Evolutionary conservation across 805 yeast genomes (phyloP).

Genomic region (Nakazawaea anatomiae): DNA sequence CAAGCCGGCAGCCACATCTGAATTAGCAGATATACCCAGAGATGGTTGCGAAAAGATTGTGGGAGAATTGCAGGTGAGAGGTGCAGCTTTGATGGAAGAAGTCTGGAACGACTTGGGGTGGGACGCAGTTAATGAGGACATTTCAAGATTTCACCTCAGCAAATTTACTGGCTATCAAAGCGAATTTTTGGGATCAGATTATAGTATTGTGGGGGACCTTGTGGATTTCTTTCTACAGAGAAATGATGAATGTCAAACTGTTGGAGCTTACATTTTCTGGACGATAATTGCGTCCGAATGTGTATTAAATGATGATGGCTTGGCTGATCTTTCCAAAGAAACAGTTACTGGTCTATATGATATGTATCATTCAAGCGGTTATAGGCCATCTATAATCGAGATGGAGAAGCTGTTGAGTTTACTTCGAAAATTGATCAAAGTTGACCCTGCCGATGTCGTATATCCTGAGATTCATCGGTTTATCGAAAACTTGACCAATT

Average conservation of each 20-base stretch:
- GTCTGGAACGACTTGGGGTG: conserved; percentile 76
- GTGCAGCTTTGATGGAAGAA: conserved; percentile 47
- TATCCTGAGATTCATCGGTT: conserved; percentile 42
- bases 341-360: conserved; percentile 60
- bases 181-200: conserved; percentile 51
- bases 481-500: conserved; percentile 50
- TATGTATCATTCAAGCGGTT: conserved; percentile 50
- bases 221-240: conserved; percentile 65
- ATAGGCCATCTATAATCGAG: conserved; percentile 50
- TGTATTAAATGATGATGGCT: conserved; percentile 43
- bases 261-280: conserved; percentile 67
- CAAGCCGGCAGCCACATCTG: conserved; percentile 66
- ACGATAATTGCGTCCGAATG: conserved; percentile 64
- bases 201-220: conserved; percentile 56
- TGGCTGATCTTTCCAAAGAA: conserved; percentile 57
- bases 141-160: conserved; percentile 50
- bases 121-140: conserved; percentile 50
- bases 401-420: conserved; percentile 47
- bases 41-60: conserved; percentile 62
- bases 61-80: conserved; percentile 55
- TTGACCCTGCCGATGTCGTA: conserved; percentile 64
- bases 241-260: conserved; percentile 51
- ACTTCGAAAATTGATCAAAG: conserved; percentile 40
- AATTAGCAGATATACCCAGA: conserved; percentile 65
- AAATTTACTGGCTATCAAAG: conserved; percentile 69